Base-by-base conservation (phyloP, 257 asterid genomes). In the Lycium ferocissimum region DNA sequence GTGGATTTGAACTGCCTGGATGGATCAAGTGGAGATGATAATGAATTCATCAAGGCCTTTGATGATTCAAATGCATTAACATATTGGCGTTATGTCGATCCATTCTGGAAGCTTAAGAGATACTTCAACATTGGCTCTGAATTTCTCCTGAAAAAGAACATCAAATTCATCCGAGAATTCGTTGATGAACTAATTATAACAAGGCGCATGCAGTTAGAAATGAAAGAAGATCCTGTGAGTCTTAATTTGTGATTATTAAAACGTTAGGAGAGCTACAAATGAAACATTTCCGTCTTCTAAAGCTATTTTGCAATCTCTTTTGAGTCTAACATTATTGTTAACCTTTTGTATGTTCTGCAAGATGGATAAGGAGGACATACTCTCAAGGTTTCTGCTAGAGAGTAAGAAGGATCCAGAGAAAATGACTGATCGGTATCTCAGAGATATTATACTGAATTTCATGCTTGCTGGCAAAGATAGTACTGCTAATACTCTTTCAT, bases 401-500 rank as follows among this genome's bases (percentile, higher is more conserved):
- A 92, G 94, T 90, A 81, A 89, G 87, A 91, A 90, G 91, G 90
- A 90, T 86, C 97, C 96, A 0, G 86, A 86, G 78, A 87, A 86
- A 47, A 92, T 92, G 97, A 89, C 85, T 20, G 89, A 92, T 88
- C 85, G 83, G 62, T 91, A 94, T 87, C 88, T 94, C 71, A 88
- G 95, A 81, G 97, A 94, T 80, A 91, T 92, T 22, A 92, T 94
- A 81, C 90, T 93, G 57, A 94, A 85, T 57, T 94, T 93, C 87
- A 88, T 94, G 86, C 85, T 91, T 71, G 97, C 98, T 43, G 97
- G 97, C 54, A 93, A 93, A 88, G 97, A 93, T 86, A 86, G 91
- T 9, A 93, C 95, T 3, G 95, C 97, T 9, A 92, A 90, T 89
- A 92, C 97, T 54, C 95, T 94, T 22, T 90, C 94, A 61, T 94